Evolutionary conservation across 2,329 filamentous ascomycete genomes (phyloP).

Genomic region (Penicillium sp.): DNA sequence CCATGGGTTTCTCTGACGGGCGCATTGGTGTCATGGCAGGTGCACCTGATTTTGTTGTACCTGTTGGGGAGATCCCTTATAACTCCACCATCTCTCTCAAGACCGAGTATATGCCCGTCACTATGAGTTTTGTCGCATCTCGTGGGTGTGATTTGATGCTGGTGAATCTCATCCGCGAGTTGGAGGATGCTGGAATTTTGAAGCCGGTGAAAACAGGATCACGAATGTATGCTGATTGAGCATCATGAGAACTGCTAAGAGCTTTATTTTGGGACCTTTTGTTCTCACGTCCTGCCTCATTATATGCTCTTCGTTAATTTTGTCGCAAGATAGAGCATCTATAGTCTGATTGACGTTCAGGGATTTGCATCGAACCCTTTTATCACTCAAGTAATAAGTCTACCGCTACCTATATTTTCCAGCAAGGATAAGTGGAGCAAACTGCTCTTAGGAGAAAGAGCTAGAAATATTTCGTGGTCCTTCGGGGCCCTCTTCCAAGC

Average conservation of each 20-base stretch:
- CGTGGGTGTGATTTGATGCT: constrained; percentile 33
- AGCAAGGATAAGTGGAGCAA: too few relatives aligned
- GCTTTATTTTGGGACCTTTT: too few relatives aligned
- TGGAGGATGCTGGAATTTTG: constrained; percentile 25
- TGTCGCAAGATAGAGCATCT: too few relatives aligned
- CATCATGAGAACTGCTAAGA: too few relatives aligned
- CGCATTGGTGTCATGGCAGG: constrained; percentile 24
- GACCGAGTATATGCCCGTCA: constrained; percentile 32
- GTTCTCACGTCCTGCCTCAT: too few relatives aligned
- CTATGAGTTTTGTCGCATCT: constrained; percentile 27
- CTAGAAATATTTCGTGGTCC: constrained; percentile 22
- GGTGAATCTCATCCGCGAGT: constrained; percentile 25
- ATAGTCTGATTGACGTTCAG: too few relatives aligned
- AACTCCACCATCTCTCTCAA: constrained; percentile 23
- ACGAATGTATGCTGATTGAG: constrained; percentile 12
- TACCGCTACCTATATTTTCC: too few relatives aligned
- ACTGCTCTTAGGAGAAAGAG: background rate
- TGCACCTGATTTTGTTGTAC: constrained; percentile 27
- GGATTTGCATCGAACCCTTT: too few relatives aligned
- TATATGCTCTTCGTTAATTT: too few relatives aligned
- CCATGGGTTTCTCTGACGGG: constrained; percentile 19
- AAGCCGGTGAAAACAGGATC: constrained; percentile 22
- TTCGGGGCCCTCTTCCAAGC: constrained; percentile 29
- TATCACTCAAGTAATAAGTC: too few relatives aligned
- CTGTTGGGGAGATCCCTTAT: constrained; percentile 24